phyloP scores from a whole-genome alignment of 352 stramenopile species.

The Aphanomyces euteiches region DNA sequence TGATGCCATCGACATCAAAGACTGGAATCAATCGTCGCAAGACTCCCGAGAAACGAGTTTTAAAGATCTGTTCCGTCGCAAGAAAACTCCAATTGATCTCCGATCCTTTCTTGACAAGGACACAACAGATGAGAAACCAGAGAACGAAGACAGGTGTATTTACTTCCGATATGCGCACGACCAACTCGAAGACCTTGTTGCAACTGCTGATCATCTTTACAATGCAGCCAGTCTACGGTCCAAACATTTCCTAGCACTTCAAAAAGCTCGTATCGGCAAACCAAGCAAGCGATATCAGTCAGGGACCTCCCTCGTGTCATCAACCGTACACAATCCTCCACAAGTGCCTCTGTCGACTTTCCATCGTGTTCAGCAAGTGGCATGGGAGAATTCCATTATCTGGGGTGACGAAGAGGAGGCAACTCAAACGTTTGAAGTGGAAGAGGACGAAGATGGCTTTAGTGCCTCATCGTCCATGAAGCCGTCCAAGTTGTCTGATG shows the following conservation, averaged over 20 bases:
- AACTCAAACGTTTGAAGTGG: slow-evolving; percentile 38
- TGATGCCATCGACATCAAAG: no score
- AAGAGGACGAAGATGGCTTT: slow-evolving; percentile 47
- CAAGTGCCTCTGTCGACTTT: slow-evolving; percentile 53
- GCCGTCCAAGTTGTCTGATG: background rate
- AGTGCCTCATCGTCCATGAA: slow-evolving; percentile 5
- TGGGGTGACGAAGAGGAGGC: slow-evolving; percentile 55
- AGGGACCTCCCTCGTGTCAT: slow-evolving; percentile 57
- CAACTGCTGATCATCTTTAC: background rate
- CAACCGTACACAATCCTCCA: slow-evolving; percentile 29
- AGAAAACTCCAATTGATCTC: background rate
- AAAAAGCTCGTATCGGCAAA: slow-evolving; percentile 49
- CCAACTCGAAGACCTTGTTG: background rate
- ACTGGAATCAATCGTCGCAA: no score
- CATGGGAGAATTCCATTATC: slow-evolving; percentile 77
- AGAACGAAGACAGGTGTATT: background rate
- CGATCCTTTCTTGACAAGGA: background rate
- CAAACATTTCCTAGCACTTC: slow-evolving; percentile 13
- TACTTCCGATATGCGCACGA: background rate
- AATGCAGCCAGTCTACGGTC: background rate
- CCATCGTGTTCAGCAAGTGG: slow-evolving; percentile 73
- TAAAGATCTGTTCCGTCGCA: slow-evolving; percentile 7
- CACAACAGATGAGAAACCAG: background rate
- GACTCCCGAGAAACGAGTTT: slow-evolving; percentile 17
- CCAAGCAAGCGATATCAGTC: slow-evolving; percentile 66